Conservation (phyloP, 2,329 filamentous ascomycete species). For the Fusarium haematococcum region DNA sequence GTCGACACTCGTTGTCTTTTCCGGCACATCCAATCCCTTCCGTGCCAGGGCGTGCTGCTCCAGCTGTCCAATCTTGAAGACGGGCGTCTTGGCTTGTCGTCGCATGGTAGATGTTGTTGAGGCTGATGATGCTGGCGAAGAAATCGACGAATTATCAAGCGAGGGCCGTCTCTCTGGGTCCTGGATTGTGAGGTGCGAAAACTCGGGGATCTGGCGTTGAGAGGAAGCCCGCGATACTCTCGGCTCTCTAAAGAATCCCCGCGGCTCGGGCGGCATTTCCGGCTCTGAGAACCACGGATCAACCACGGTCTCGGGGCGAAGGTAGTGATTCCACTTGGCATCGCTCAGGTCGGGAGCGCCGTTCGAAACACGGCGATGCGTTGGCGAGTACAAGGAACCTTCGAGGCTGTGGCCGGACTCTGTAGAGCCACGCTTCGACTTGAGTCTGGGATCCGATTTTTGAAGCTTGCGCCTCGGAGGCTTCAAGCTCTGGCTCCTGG, state of each 20-base stretch:
- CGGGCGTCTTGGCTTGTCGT: constrained; percentile 64
- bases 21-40: constrained; percentile 37
- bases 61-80: constrained; percentile 62
- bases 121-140: constrained; percentile 51
- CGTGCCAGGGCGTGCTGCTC: constrained; percentile 49
- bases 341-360: constrained; percentile 45
- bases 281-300: constrained; percentile 31
- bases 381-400: constrained; percentile 22
- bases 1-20: constrained; percentile 58
- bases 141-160: constrained; percentile 40
- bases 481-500: constrained; percentile 38
- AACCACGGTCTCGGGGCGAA: constrained; percentile 40
- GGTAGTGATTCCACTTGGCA: constrained; percentile 45
- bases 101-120: constrained; percentile 50
- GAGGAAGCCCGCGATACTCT: constrained; percentile 25
- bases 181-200: constrained; percentile 40
- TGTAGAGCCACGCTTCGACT: constrained; percentile 42
- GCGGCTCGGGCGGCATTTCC: constrained; percentile 31
- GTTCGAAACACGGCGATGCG: constrained; percentile 33
- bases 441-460: constrained; percentile 47
- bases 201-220: constrained; percentile 41
- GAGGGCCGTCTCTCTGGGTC: constrained; percentile 38
- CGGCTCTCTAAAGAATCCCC: constrained; percentile 21
- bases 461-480: constrained; percentile 47
- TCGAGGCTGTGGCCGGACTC: constrained; percentile 40